These are phyloP conservation scores for Aspergillus hortae DNA, from an alignment of 2,329 filamentous ascomycete genomes.

Conservation along the genomic window DNA sequence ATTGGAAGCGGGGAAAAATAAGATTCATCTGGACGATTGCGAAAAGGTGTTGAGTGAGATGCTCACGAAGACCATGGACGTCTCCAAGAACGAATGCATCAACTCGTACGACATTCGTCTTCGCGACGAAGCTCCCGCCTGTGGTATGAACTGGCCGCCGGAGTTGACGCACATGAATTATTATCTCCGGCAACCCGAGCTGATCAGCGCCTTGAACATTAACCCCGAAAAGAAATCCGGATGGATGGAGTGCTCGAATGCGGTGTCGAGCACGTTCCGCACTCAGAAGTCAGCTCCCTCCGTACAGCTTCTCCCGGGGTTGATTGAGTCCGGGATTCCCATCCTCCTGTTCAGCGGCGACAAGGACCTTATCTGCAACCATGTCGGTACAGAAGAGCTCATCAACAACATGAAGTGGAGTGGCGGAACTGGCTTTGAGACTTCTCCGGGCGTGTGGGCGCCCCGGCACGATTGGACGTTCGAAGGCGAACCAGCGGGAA, in stretches of 20 bases:
- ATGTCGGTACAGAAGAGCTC: slow-evolving; percentile 85
- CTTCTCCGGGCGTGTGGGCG: slow-evolving; percentile 80
- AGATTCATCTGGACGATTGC: slow-evolving; percentile 68
- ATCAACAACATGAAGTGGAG: slow-evolving; percentile 92
- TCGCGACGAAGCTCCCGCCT: slow-evolving; percentile 73
- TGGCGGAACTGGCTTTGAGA: slow-evolving; percentile 85
- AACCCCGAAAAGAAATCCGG: slow-evolving; percentile 76
- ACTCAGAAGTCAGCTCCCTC: slow-evolving; percentile 69
- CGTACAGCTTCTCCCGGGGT: slow-evolving; percentile 68
- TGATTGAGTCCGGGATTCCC: slow-evolving; percentile 69
- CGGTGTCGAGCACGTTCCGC: slow-evolving; percentile 69
- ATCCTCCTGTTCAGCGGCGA: slow-evolving; percentile 89
- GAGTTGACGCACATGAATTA: slow-evolving; percentile 74
- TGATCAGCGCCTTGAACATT: slow-evolving; percentile 76
- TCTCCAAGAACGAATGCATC: slow-evolving; percentile 58
- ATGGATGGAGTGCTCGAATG: slow-evolving; percentile 85
- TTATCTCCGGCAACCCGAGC: slow-evolving; percentile 80
- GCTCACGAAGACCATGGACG: slow-evolving; percentile 60
- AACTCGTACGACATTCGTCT: slow-evolving; percentile 98
- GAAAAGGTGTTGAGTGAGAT: slow-evolving; percentile 74
- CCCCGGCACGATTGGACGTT: slow-evolving; percentile 94
- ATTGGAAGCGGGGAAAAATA: slow-evolving; percentile 55
- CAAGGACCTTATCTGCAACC: slow-evolving; percentile 95
- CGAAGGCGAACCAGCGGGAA: slow-evolving; percentile 79
- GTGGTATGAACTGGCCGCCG: slow-evolving; percentile 97